Percentiles rank a stretch among this genome's conserved stretches.
phyloP scores from a whole-genome alignment of 202 grass and related monocot genomes.

The Hordeum pubiflorum region DNA sequence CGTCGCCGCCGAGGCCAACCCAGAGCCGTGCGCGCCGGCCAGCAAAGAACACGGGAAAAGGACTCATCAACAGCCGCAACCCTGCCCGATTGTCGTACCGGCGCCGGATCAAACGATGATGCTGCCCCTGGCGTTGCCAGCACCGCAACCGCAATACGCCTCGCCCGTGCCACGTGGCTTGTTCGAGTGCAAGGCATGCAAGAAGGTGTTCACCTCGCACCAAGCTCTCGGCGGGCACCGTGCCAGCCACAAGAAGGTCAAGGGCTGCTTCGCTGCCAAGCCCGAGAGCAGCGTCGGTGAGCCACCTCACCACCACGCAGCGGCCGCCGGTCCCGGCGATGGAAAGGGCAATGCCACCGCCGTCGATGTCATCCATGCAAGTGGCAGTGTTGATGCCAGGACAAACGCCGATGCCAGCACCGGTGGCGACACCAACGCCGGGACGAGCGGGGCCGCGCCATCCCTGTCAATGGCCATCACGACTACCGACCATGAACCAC shows the following conservation, averaged over 20 bases:
- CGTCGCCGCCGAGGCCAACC: background rate
- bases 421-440: background rate
- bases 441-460: background rate
- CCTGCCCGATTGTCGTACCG: slow-evolving; percentile 20
- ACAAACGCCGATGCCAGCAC: background rate
- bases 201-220: slow-evolving; percentile 81
- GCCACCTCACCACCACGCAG: background rate
- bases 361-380: background rate
- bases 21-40: slow-evolving; percentile 8
- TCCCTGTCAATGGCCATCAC: slow-evolving; percentile 17
- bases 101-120: background rate
- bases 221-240: slow-evolving; percentile 82
- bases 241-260: slow-evolving; percentile 91
- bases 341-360: background rate
- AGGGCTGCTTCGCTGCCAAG: slow-evolving; percentile 56
- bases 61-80: slow-evolving; percentile 15
- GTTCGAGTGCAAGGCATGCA: slow-evolving; percentile 90
- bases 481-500: background rate
- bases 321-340: background rate
- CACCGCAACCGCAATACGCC: slow-evolving; percentile 7
- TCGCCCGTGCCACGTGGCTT: slow-evolving; percentile 18
- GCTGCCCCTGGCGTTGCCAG: background rate
- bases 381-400: background rate
- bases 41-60: background rate
- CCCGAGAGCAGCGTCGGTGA: slow-evolving; percentile 22